Percentiles rank a stretch among this genome's conserved stretches.
These are phyloP conservation scores for Fusarium armeniacum DNA, from an alignment of 2,329 filamentous ascomycete genomes.

Conservation along the genomic window DNA sequence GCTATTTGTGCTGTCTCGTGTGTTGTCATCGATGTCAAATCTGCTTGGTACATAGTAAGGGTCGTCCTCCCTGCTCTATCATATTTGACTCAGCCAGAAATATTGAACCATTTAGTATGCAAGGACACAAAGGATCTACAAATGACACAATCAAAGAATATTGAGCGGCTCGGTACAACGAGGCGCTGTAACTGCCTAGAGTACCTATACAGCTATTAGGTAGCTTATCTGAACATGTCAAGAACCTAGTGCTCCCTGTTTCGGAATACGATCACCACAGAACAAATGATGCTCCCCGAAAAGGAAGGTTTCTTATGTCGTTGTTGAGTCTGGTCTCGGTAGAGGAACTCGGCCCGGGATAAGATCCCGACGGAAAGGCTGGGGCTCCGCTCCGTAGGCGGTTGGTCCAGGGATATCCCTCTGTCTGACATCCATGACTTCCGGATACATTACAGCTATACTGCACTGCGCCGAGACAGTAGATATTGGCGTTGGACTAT, in stretches of 20 bases:
- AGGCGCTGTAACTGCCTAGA: not conserved
- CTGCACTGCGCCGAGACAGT: conserved; percentile 5
- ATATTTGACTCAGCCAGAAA: not conserved
- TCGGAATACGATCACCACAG: conserved; percentile 9
- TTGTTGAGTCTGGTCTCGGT: conserved; percentile 26
- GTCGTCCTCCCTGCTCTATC: not conserved
- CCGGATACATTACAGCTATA: conserved; percentile 8
- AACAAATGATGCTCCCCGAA: conserved; percentile 12
- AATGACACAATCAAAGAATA: not conserved
- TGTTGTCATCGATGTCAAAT: not conserved
- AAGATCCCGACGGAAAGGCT: conserved; percentile 36
- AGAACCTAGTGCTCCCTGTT: not conserved
- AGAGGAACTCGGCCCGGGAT: conserved; percentile 31
- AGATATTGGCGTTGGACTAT: not conserved
- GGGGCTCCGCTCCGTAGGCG: conserved; percentile 11
- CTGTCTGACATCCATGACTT: conserved; percentile 1
- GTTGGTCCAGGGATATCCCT: conserved; percentile 6
- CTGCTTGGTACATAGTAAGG: not conserved
- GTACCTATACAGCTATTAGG: not conserved
- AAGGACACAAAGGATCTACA: conserved; percentile 18
- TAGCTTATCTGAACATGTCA: not conserved
- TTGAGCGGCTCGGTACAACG: conserved; percentile 15
- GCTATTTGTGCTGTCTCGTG: not conserved
- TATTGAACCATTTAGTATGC: conserved; percentile 7
- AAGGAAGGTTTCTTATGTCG: conserved; percentile 21